Conservation (phyloP, 2,329 filamentous ascomycete genomes). For the Botrytis pseudocinerea region DNA sequence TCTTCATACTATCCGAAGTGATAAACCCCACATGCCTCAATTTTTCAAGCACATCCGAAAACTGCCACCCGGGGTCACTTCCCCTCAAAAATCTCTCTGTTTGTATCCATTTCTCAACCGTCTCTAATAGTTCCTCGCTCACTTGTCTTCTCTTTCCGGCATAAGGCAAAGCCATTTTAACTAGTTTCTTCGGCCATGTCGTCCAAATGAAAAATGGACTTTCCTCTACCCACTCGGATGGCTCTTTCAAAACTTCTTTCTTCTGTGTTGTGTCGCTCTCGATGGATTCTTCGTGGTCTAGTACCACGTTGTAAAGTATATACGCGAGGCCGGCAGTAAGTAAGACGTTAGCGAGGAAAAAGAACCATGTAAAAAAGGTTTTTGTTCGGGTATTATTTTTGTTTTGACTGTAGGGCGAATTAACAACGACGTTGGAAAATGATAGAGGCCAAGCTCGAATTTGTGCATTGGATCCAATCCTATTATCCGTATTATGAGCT, state of each 20-base stretch:
- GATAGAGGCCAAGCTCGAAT: background rate
- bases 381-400: background rate
- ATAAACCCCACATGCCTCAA: background rate
- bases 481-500: background rate
- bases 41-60: background rate
- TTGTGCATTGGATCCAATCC: background rate
- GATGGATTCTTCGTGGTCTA: background rate
- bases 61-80: background rate
- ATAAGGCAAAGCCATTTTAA: background rate
- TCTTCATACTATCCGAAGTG: background rate
- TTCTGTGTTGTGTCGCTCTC: background rate
- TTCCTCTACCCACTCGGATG: background rate
- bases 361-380: background rate
- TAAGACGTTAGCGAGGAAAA: background rate
- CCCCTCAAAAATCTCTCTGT: background rate
- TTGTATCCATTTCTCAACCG: slow-evolving; percentile 10
- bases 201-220: background rate
- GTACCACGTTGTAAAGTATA: background rate
- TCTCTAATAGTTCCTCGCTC: slow-evolving; percentile 3
- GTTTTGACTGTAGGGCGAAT: background rate
- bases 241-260: background rate
- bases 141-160: background rate
- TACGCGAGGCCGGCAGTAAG: background rate
- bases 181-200: background rate
- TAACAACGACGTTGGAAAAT: slow-evolving; percentile 13